Conservation (phyloP, 257 asterid species). For the Jacaranda mimosifolia region DNA sequence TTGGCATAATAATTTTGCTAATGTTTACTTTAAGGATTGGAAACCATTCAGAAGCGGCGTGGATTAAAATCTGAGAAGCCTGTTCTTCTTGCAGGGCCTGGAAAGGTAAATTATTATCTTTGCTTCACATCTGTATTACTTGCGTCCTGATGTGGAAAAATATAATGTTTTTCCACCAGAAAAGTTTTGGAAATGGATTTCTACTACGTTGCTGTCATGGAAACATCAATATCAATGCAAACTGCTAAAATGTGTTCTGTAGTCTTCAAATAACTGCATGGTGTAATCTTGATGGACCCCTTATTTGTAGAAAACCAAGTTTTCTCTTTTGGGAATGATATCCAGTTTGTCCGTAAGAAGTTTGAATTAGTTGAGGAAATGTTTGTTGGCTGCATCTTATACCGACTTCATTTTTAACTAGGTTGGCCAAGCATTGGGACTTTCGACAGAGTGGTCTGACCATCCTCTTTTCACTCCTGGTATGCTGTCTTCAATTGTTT, state of each 20-base stretch:
- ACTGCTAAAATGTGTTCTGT: too few species aligned
- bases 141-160: neutral
- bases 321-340: too few species aligned
- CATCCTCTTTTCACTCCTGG: constrained; percentile 86
- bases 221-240: neutral
- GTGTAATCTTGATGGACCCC: neutral
- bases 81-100: constrained; percentile 91
- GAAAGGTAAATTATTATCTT: constrained; percentile 62
- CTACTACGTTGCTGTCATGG: neutral
- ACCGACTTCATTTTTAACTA: constrained; percentile 32
- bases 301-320: too few species aligned
- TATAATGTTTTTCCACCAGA: neutral
- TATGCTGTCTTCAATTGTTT: constrained; percentile 38
- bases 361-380: neutral
- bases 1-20: neutral
- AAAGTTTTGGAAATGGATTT: neutral
- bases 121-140: neutral
- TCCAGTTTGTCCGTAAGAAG: neutral
- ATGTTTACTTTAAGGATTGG: constrained; percentile 63
- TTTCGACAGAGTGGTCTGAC: constrained; percentile 89
- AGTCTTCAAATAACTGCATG: neutral
- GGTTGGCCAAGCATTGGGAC: constrained; percentile 96
- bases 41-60: constrained; percentile 84
- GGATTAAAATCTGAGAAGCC: constrained; percentile 79
- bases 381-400: neutral